phyloP scores from a whole-genome alignment of 1,139 yeast genomes.

The Pichia norvegensis region DNA sequence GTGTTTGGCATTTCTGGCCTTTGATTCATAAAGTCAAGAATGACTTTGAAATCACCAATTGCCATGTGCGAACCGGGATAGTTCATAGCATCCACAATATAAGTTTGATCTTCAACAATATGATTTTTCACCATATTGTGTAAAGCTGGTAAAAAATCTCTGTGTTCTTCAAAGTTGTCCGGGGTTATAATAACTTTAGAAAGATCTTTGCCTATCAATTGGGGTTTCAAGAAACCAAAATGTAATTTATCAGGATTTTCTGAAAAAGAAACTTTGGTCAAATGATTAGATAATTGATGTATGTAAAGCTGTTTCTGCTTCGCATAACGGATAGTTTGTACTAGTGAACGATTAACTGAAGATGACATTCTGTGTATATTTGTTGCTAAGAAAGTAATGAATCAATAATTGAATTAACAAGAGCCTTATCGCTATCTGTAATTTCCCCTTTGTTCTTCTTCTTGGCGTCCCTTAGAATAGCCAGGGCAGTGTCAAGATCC shows the following conservation, averaged over 20 bases:
- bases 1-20: slow-evolving; percentile 68
- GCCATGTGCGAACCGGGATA: slow-evolving; percentile 57
- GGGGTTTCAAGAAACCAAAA: slow-evolving; percentile 21
- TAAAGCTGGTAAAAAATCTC: slow-evolving; percentile 25
- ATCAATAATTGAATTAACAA: neutral
- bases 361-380: slow-evolving; percentile 1
- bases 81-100: slow-evolving; percentile 53
- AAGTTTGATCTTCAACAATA: slow-evolving; percentile 47
- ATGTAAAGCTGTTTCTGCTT: slow-evolving; percentile 26
- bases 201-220: slow-evolving; percentile 5
- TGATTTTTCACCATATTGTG: slow-evolving; percentile 27
- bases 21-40: slow-evolving; percentile 57
- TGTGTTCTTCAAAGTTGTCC: slow-evolving; percentile 24
- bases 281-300: slow-evolving; percentile 25
- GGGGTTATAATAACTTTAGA: slow-evolving; percentile 14
- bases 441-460: neutral
- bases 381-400: neutral
- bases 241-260: slow-evolving; percentile 29
- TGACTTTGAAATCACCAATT: slow-evolving; percentile 60
- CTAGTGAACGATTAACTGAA: slow-evolving; percentile 16
- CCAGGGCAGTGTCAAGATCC: neutral
- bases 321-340: slow-evolving; percentile 17
- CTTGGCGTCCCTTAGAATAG: neutral
- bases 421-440: neutral
- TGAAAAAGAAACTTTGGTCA: slow-evolving; percentile 35